Percentiles rank a stretch among this genome's conserved stretches.
These are phyloP conservation scores for Kalmanozyma brasiliensis DNA, from an alignment of 1,284 basidiomycete species.

Conservation along the genomic window DNA sequence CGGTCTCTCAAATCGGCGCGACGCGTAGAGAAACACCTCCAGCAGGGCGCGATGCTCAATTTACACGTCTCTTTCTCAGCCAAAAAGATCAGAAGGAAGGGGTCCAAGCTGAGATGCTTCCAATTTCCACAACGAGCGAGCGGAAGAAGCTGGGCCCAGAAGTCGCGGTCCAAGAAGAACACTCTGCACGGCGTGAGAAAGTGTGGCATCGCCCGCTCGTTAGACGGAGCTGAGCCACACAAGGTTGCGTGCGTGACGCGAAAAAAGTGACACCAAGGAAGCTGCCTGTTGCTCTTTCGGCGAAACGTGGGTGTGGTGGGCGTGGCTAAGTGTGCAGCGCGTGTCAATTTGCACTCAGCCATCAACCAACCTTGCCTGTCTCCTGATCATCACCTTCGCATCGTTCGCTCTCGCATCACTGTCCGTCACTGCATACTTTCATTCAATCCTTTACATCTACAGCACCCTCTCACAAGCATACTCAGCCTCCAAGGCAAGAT, in stretches of 20 bases:
- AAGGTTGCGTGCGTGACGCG: conserved; percentile 22
- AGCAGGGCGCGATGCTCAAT: background rate
- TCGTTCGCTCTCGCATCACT: background rate
- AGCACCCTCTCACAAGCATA: background rate
- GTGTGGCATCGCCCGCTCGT: no score
- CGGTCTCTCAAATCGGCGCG: conserved; percentile 10
- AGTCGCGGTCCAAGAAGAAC: no score
- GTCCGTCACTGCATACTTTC: conserved; percentile 5
- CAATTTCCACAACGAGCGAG: conserved; percentile 3
- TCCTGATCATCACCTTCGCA: background rate
- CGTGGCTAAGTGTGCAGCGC: background rate
- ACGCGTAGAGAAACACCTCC: conserved; percentile 29
- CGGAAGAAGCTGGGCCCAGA: no score
- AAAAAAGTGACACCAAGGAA: conserved; percentile 21
- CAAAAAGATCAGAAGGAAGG: conserved; percentile 10
- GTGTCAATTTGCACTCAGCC: background rate
- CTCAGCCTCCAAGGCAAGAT: background rate
- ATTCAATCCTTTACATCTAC: background rate
- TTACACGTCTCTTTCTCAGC: conserved; percentile 6
- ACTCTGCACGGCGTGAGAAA: background rate
- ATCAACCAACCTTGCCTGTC: background rate
- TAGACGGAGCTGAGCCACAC: conserved; percentile 6
- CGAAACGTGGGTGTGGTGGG: background rate
- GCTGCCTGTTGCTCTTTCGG: background rate
- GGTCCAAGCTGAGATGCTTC: background rate